Conservation (phyloP, 1,284 basidiomycete species). For the Trichosporon asahii region DNA sequence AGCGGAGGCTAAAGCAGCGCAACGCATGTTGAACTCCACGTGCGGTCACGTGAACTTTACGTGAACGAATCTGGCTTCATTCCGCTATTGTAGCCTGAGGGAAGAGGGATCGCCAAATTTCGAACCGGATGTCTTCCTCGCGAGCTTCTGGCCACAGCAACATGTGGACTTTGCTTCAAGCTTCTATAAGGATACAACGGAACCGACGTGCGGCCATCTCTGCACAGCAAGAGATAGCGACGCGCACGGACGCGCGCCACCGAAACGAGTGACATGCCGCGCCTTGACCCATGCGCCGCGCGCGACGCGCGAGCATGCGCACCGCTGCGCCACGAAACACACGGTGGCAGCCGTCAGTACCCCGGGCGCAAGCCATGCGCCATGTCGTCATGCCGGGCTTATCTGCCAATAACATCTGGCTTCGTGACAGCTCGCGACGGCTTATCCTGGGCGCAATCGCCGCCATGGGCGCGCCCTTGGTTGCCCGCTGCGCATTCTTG, state of each 20-base stretch:
- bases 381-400: neutral
- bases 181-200: too few relatives aligned
- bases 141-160: too few relatives aligned
- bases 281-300: neutral
- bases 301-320: neutral
- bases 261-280: neutral
- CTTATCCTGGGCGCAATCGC: neutral
- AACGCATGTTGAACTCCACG: neutral
- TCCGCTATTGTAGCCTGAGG: too few relatives aligned
- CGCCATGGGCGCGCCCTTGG: neutral
- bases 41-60: neutral
- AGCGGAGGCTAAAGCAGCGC: neutral
- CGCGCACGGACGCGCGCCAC: neutral
- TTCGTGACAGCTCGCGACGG: neutral
- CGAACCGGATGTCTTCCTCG: too few relatives aligned
- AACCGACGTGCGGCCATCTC: too few relatives aligned
- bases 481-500: neutral
- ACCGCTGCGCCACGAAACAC: neutral
- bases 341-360: neutral
- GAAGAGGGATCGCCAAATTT: too few relatives aligned
- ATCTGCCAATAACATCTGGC: neutral
- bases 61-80: too few relatives aligned
- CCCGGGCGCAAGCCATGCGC: neutral
- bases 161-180: too few relatives aligned
- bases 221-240: neutral